phyloP scores from a whole-genome alignment of 371 early-diverging fungal species.

The Apophysomyces elegans region DNA sequence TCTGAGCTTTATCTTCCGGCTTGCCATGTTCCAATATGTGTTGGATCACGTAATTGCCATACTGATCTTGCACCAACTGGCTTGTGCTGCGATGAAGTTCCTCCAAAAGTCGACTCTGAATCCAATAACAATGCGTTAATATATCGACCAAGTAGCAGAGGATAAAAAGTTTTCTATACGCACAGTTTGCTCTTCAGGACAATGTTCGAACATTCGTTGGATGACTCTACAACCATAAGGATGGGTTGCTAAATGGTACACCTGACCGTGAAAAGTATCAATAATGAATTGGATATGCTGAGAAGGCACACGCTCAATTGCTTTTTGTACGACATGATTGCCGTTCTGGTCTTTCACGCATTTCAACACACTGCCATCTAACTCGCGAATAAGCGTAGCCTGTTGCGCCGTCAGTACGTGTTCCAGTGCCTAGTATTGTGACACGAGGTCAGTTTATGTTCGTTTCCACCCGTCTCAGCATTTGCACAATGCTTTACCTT shows the following conservation, averaged over 20 bases:
- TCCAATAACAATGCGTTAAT: too few relatives aligned
- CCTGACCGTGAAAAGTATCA: constrained; percentile 98
- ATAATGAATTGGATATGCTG: constrained; percentile 95
- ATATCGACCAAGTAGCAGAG: not conserved
- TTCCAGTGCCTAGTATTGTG: constrained; percentile 78
- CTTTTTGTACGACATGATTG: constrained; percentile 99
- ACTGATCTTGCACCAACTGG: constrained; percentile 97
- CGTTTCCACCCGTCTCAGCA: not conserved
- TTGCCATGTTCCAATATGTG: constrained; percentile 97
- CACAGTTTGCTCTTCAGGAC: constrained; percentile 83
- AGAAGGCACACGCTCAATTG: constrained; percentile 94
- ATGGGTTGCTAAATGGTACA: constrained; percentile 95
- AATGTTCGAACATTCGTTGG: constrained; percentile 99
- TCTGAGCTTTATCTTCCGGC: constrained; percentile 78
- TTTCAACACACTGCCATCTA: constrained; percentile 94
- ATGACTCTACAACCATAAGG: constrained; percentile 99
- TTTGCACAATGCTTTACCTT: constrained; percentile 50
- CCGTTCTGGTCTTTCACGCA: constrained; percentile 99
- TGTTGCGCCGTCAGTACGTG: constrained; percentile 89
- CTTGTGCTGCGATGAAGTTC: constrained; percentile 92
- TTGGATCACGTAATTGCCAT: constrained; percentile 99
- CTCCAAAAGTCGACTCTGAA: constrained; percentile 75
- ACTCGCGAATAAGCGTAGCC: constrained; percentile 87
- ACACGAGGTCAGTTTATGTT: not conserved
- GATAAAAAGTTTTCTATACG: constrained; percentile 13